A percentile compares a stretch with the other conserved stretches of the same genome.
These are phyloP conservation scores for Backusella circina DNA, from an alignment of 192 early-diverging fungal species.

Conservation along the genomic window DNA sequence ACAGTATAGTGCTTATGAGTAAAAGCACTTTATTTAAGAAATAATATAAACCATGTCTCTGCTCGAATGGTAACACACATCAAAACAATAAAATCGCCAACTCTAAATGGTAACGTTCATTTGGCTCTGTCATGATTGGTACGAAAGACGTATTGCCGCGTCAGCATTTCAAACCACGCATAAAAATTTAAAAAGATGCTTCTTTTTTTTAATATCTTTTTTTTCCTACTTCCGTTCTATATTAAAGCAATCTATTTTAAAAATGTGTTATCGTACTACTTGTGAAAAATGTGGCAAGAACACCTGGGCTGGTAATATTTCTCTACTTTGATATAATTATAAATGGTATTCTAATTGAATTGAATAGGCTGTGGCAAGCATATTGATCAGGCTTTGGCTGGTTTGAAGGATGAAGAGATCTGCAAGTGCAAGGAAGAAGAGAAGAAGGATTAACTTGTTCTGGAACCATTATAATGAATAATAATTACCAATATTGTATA, in stretches of 20 bases:
- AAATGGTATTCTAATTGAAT: background rate
- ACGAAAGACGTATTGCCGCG: background rate
- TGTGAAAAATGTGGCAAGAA: slow-evolving; percentile 19
- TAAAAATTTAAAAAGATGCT: background rate
- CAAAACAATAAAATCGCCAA: too few species aligned
- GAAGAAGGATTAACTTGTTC: background rate
- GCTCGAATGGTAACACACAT: too few species aligned
- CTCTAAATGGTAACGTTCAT: too few species aligned
- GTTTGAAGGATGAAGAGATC: slow-evolving; percentile 22
- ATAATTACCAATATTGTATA: background rate
- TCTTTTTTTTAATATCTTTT: background rate
- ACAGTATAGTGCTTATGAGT: too few species aligned
- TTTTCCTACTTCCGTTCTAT: background rate
- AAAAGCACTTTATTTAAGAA: too few species aligned
- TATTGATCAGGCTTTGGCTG: slow-evolving; percentile 25
- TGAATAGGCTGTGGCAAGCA: slow-evolving; percentile 23
- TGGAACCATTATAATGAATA: background rate
- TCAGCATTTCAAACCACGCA: background rate
- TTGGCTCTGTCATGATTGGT: background rate
- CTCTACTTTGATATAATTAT: background rate
- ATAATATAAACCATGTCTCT: too few species aligned
- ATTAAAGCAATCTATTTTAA: background rate
- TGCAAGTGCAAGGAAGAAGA: slow-evolving; percentile 24
- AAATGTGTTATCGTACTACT: slow-evolving; percentile 27
- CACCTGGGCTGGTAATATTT: slow-evolving; percentile 18